These are phyloP conservation scores for Nemania sp. DNA, from an alignment of 2,329 filamentous ascomycete genomes.

Conservation along the genomic window DNA sequence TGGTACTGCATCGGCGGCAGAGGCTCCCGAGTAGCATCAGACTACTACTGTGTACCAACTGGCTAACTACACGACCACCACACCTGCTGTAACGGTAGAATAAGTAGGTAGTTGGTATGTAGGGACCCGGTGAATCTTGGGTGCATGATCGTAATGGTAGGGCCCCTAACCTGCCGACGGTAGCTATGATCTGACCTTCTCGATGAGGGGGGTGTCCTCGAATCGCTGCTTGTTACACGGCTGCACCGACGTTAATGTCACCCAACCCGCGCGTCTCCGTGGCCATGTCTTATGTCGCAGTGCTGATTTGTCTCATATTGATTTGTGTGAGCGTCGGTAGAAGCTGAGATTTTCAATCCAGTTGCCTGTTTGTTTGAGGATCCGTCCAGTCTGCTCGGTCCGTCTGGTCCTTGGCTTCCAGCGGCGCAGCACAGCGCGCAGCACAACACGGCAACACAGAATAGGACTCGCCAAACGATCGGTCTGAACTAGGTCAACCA, in stretches of 20 bases:
- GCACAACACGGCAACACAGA: background rate
- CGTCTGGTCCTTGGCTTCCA: background rate
- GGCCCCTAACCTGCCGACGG: background rate
- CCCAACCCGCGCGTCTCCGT: constrained; percentile 1
- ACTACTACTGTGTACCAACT: background rate
- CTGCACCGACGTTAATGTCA: constrained; percentile 19
- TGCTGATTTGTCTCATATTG: background rate
- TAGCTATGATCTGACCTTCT: background rate
- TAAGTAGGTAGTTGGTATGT: background rate
- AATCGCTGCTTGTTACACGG: background rate
- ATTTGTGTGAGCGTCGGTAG: background rate
- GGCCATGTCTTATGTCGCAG: background rate
- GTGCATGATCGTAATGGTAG: background rate
- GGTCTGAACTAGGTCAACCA: background rate
- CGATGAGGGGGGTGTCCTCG: background rate
- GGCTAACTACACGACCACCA: background rate
- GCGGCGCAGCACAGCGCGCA: constrained; percentile 1
- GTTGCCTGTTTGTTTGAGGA: background rate
- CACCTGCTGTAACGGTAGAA: constrained; percentile 4
- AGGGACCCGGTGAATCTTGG: constrained; percentile 4
- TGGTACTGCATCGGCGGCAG: constrained; percentile 12
- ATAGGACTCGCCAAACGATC: background rate
- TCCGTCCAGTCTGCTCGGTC: background rate
- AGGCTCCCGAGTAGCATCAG: constrained; percentile 9
- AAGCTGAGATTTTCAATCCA: background rate